phyloP scores from a whole-genome alignment of 2,329 filamentous ascomycete genomes.

The Fusarium udum region DNA sequence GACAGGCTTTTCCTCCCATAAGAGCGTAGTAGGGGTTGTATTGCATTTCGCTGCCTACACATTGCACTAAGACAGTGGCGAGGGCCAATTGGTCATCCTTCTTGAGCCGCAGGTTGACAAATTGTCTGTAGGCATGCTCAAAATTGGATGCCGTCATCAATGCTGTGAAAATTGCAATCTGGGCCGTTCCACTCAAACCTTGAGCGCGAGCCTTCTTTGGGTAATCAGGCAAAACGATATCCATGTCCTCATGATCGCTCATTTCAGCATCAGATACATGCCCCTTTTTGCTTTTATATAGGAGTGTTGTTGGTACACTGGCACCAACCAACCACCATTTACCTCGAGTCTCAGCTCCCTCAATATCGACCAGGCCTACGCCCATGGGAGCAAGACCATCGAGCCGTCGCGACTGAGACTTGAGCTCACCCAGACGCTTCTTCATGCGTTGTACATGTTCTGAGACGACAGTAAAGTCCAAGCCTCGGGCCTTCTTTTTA shows the following conservation, averaged over 20 bases:
- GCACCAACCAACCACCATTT: slow-evolving; percentile 99
- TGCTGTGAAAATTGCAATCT: slow-evolving; percentile 91
- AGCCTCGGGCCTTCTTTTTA: slow-evolving; percentile 78
- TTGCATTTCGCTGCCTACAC: slow-evolving; percentile 79
- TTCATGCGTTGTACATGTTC: slow-evolving; percentile 91
- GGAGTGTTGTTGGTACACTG: slow-evolving; percentile 72
- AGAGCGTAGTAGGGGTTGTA: slow-evolving; percentile 96
- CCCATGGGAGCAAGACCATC: slow-evolving; percentile 84
- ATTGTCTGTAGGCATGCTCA: slow-evolving; percentile 81
- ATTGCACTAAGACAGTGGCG: slow-evolving; percentile 86
- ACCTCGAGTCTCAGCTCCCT: slow-evolving; percentile 83
- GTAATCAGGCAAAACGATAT: slow-evolving; percentile 71
- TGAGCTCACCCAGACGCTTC: slow-evolving; percentile 84
- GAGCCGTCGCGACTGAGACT: slow-evolving; percentile 62
- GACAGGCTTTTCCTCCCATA: slow-evolving; percentile 80
- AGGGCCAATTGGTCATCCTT: slow-evolving; percentile 88
- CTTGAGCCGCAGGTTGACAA: slow-evolving; percentile 85
- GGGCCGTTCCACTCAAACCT: slow-evolving; percentile 86
- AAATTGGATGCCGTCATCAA: slow-evolving; percentile 87
- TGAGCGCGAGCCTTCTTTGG: slow-evolving; percentile 78
- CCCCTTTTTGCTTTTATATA: slow-evolving; percentile 30
- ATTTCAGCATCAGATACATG: slow-evolving; percentile 29
- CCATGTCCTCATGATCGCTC: slow-evolving; percentile 59
- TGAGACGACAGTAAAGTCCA: slow-evolving; percentile 75
- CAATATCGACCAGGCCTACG: slow-evolving; percentile 83